Evolutionary conservation across 106 monocot genomes (phyloP).

Genomic region (Phalaenopsis equestris): DNA sequence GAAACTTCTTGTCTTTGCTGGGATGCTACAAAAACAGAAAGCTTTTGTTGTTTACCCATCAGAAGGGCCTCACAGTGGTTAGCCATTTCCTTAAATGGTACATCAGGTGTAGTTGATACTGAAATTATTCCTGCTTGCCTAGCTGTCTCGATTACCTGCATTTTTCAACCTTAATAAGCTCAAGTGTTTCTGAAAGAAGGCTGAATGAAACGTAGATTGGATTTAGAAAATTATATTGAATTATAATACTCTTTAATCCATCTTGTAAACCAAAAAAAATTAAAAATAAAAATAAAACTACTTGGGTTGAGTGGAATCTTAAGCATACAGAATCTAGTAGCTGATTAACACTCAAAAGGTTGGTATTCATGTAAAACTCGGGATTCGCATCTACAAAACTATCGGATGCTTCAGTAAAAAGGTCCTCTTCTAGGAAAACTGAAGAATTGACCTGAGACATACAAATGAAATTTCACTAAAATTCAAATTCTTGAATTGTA

Average conservation of each 20-base stretch:
- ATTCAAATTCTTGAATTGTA: neutral
- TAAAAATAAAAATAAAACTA: no score
- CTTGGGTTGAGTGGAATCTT: neutral
- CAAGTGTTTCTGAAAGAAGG: neutral
- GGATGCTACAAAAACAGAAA: conserved; percentile 43
- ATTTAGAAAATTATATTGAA: neutral
- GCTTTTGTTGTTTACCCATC: conserved; percentile 69
- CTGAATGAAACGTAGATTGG: neutral
- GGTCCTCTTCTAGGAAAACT: conserved; percentile 57
- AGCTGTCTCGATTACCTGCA: conserved; percentile 13
- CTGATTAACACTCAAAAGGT: conserved; percentile 68
- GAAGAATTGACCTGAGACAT: conserved; percentile 34
- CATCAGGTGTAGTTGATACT: conserved; percentile 49
- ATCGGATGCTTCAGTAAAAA: conserved; percentile 47
- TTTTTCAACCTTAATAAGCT: neutral
- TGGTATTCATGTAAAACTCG: conserved; percentile 16
- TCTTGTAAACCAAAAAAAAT: neutral
- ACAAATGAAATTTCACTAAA: neutral
- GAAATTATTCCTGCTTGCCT: conserved; percentile 50
- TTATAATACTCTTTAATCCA: neutral
- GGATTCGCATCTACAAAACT: conserved; percentile 23
- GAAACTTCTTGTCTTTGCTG: conserved; percentile 44
- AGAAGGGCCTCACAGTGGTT: conserved; percentile 75
- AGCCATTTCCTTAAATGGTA: conserved; percentile 84
- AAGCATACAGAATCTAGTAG: conserved; percentile 72